These are phyloP conservation scores for Rhodotorula toruloides DNA, from an alignment of 768 basidiomycete species.

Conservation along the genomic window DNA sequence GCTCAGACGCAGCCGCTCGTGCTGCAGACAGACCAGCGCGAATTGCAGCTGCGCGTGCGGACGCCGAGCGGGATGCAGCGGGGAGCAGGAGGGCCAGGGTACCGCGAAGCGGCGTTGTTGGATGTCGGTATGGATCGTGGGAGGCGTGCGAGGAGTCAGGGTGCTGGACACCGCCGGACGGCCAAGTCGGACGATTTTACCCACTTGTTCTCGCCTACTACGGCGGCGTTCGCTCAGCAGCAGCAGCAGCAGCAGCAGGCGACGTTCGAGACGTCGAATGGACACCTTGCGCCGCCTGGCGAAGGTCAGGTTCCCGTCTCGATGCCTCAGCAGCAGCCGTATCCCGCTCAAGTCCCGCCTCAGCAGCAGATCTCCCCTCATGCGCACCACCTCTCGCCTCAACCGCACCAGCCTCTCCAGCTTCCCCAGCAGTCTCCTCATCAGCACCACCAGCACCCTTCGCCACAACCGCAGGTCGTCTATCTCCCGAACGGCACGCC, in stretches of 20 bases:
- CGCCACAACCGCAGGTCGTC: background rate
- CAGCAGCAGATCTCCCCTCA: background rate
- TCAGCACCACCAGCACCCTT: background rate
- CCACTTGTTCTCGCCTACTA: conserved; percentile 15
- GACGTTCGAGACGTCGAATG: background rate
- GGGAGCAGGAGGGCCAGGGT: background rate
- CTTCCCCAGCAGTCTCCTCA: background rate
- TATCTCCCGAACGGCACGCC: conserved; percentile 14
- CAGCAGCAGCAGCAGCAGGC: background rate
- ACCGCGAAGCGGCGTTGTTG: conserved; percentile 19
- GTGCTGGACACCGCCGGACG: conserved; percentile 7
- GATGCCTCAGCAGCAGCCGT: background rate
- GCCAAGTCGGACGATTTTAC: conserved; percentile 32
- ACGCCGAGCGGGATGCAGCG: background rate
- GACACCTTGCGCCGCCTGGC: conserved; percentile 1
- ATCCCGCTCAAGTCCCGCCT: background rate
- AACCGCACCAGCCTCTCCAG: background rate
- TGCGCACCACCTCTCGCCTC: background rate
- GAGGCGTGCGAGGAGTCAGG: conserved; percentile 20
- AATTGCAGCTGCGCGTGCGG: background rate
- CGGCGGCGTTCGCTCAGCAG: conserved; percentile 3
- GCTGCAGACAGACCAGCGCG: conserved; percentile 3
- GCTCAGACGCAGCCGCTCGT: background rate
- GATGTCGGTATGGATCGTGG: background rate
- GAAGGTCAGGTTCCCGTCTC: background rate